Conservation (phyloP, 352 stramenopile species). For the Blastocystis sp. region DNA sequence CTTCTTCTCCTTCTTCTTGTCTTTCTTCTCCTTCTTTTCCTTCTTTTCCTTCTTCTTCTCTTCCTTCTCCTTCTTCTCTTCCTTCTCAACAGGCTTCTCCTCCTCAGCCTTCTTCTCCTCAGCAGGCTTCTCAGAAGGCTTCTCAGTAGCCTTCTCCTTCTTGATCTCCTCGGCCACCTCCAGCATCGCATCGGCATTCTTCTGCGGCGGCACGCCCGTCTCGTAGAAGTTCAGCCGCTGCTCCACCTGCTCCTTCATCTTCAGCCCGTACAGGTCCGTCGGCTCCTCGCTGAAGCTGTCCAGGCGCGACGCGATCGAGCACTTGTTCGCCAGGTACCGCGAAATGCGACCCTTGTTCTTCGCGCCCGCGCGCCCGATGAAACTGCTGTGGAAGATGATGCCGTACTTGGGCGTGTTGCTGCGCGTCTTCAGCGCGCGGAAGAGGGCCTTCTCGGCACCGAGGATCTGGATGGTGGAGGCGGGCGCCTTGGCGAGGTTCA, state of each 20-base stretch:
- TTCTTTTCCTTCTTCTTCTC: constrained; percentile 75
- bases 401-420: constrained; percentile 99
- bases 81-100: constrained; percentile 47
- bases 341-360: constrained; percentile 99
- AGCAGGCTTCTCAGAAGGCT: constrained; percentile 69
- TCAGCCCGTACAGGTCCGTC: constrained; percentile 92
- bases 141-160: constrained; percentile 69
- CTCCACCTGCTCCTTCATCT: constrained; percentile 97
- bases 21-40: constrained; percentile 78
- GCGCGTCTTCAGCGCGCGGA: constrained; percentile 98
- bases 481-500: constrained; percentile 79
- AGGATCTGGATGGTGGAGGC: constrained; percentile 99
- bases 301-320: constrained; percentile 95
- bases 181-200: constrained; percentile 98
- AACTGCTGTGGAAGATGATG: constrained; percentile 98
- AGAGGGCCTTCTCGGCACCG: constrained; percentile 99
- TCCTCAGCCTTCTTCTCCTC: constrained; percentile 70
- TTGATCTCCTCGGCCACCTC: constrained; percentile 83
- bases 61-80: too few relatives aligned
- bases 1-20: too few relatives aligned
- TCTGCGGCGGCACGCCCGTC: constrained; percentile 89
- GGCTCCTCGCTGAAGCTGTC: constrained; percentile 95
- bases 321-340: constrained; percentile 99
- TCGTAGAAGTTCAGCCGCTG: constrained; percentile 98
- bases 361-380: constrained; percentile 94